Percentiles rank a stretch among this genome's conserved stretches.
Evolutionary conservation across 2,329 filamentous ascomycete genomes (phyloP).

Genomic region (Botryotinia globosa): DNA sequence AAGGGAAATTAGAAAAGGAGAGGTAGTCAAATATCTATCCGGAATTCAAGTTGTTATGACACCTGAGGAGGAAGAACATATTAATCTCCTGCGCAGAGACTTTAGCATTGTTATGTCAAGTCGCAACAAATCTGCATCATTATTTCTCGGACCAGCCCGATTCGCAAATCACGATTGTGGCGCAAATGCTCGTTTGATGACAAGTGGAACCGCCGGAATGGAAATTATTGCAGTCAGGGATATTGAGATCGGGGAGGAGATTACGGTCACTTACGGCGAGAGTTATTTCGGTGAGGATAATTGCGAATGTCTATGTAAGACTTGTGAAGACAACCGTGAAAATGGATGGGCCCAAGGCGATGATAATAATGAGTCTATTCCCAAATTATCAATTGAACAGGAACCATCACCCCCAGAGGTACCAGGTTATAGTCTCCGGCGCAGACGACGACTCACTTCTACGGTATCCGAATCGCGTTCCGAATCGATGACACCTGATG

Average conservation of each 20-base stretch:
- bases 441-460: slow-evolving; percentile 48
- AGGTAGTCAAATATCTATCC: slow-evolving; percentile 84
- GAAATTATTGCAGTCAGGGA: slow-evolving; percentile 81
- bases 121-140: slow-evolving; percentile 81
- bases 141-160: slow-evolving; percentile 91
- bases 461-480: slow-evolving; percentile 51
- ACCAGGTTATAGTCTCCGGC: slow-evolving; percentile 54
- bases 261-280: slow-evolving; percentile 93
- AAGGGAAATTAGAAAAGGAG: slow-evolving; percentile 72
- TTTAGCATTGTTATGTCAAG: slow-evolving; percentile 97
- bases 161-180: slow-evolving; percentile 98
- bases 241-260: slow-evolving; percentile 86
- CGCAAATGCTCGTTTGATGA: slow-evolving; percentile 85
- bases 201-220: slow-evolving; percentile 80
- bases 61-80: slow-evolving; percentile 79
- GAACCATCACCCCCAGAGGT: slow-evolving; percentile 25
- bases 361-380: slow-evolving; percentile 38
- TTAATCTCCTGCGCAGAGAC: slow-evolving; percentile 81
- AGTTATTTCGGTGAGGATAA: slow-evolving; percentile 96
- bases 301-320: slow-evolving; percentile 87
- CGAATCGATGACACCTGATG: slow-evolving; percentile 55
- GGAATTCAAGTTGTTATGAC: slow-evolving; percentile 93
- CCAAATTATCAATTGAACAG: slow-evolving; percentile 37
- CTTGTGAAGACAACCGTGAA: slow-evolving; percentile 69
- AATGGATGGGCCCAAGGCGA: slow-evolving; percentile 76